Conservation (phyloP, 495 filamentous ascomycete genomes). For the Articulospora tetracladia region DNA sequence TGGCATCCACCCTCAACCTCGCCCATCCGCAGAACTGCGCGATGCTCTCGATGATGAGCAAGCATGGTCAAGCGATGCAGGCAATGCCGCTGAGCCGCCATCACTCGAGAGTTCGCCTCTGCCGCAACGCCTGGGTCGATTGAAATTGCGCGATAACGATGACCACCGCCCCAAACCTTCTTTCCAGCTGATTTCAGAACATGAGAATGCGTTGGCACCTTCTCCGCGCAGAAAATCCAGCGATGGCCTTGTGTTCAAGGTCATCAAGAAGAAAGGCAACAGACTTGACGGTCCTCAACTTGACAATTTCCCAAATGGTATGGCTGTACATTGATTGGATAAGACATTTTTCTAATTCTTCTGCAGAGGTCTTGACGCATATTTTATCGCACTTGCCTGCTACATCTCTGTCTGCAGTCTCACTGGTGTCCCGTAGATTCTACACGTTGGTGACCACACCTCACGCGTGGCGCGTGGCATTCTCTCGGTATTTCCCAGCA, state of each 20-base stretch:
- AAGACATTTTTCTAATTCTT: conserved; percentile 19
- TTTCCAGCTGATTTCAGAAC: conserved; percentile 63
- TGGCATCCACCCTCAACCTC: conserved; percentile 59
- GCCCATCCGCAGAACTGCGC: conserved; percentile 36
- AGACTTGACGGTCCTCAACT: conserved; percentile 43
- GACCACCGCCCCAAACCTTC: conserved; percentile 32
- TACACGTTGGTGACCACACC: conserved; percentile 79
- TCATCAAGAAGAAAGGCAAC: conserved; percentile 48
- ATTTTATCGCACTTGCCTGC: conserved; percentile 86
- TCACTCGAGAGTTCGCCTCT: conserved; percentile 16
- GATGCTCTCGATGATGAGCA: conserved; percentile 26
- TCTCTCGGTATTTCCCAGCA: conserved; percentile 83
- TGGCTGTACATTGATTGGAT: conserved; percentile 16
- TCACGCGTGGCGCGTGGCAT: conserved; percentile 87
- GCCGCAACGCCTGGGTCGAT: conserved; percentile 33
- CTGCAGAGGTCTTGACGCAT: conserved; percentile 83
- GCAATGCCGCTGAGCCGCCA: conserved; percentile 23
- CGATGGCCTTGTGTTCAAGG: conserved; percentile 53
- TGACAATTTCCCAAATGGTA: conserved; percentile 78
- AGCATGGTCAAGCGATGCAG: conserved; percentile 24
- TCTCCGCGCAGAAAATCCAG: conserved; percentile 40
- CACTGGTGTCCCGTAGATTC: conserved; percentile 81
- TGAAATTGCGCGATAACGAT: conserved; percentile 24
- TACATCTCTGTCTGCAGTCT: conserved; percentile 68
- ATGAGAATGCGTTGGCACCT: conserved; percentile 60